Base-by-base conservation (phyloP, 2,329 filamentous ascomycete species). In the Dactylella cylindrospora region DNA sequence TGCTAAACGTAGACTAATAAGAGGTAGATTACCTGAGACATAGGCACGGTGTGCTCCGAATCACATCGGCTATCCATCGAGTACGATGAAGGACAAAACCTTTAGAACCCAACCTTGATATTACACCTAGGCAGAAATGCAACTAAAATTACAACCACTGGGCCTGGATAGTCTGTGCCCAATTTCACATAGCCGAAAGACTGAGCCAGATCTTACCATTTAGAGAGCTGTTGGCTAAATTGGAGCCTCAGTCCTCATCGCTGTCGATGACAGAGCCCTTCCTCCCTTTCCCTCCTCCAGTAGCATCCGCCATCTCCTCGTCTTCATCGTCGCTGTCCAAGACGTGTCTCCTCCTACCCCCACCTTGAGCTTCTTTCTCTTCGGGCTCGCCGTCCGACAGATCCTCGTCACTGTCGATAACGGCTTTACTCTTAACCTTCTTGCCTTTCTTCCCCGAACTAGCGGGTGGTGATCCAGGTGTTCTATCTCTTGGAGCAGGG, bases 251-350 rank as follows among this genome's bases (percentile, higher is more conserved):
- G 7, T 54, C 49, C 2, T 61, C 57, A 9, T 62, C 49, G 26
- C 36, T 40, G 5, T 50, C 57, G 10, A 43, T 43, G 20, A 23
- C 41, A 3, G 29, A 15, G 15, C 15, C 25, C 1, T 22, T 23
- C 6, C 29, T 28, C n/a, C 44, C 36, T 3, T 47, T 7, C 23
- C 53, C 54, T 25, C 29, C 38, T 19, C 47, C 25, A 5, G 22
- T 41, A 3, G 49, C 77, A 35, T 64, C 46, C 6, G 41, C 44
- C 59, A 64, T 64, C 25, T 64, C 59, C n/a, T 64, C 59, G 22
- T 64, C 59, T 4, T 64, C 59, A 13, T 31, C 28, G 13, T 64
- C 59, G n/a, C 52, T 57, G 9, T 64, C 50, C 8, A 46, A 33
- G 23, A 62, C 50, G 10, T 22, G 17, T 5, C 25, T 17, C 10